These are phyloP conservation scores for Croton laevigatus DNA, from an alignment of 441 rosid species.

Conservation along the genomic window DNA sequence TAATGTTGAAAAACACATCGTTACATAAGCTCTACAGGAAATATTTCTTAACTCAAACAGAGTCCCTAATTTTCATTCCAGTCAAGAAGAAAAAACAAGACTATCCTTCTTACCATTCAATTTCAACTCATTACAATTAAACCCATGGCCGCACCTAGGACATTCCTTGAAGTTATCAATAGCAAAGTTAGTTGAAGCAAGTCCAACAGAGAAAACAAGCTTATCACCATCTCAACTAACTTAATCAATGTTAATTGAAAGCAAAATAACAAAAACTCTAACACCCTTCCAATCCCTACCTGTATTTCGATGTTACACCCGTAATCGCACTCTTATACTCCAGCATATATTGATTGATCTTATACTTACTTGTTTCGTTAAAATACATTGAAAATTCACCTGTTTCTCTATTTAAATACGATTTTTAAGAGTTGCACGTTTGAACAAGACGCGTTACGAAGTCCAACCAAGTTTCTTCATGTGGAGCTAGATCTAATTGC, in stretches of 20 bases:
- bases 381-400: conserved; percentile 41
- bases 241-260: conserved; percentile 47
- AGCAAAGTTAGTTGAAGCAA: conserved; percentile 52
- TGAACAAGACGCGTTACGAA: too few species aligned
- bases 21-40: background rate
- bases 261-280: conserved; percentile 43
- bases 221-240: conserved; percentile 48
- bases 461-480: too few species aligned
- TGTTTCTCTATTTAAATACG: conserved; percentile 35
- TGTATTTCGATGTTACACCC: conserved; percentile 40
- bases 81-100: background rate
- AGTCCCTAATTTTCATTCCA: background rate
- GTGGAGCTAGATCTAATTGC: too few species aligned
- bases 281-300: conserved; percentile 42
- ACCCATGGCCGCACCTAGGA: conserved; percentile 75
- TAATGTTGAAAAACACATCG: background rate
- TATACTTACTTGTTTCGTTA: conserved; percentile 37
- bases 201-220: conserved; percentile 60
- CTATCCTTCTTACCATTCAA: too few species aligned
- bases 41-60: background rate
- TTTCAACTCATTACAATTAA: conserved; percentile 38
- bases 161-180: conserved; percentile 47
- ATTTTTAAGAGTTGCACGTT: too few species aligned
- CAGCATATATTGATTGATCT: conserved; percentile 43
- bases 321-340: conserved; percentile 45